These are phyloP conservation scores for Smittium culicis DNA, from an alignment of 371 early-diverging fungal genomes.

Conservation along the genomic window DNA sequence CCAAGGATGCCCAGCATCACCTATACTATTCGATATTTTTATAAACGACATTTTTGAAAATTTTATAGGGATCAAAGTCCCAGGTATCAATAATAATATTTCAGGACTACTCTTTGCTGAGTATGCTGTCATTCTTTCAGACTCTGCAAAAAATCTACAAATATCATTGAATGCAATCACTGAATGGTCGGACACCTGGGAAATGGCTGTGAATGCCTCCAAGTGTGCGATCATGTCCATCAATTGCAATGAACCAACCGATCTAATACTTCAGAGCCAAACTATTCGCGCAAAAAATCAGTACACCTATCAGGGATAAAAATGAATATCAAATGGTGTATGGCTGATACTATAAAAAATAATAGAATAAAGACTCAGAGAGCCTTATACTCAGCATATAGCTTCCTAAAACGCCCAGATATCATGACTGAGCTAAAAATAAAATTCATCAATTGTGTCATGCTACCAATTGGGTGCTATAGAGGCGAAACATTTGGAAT, in stretches of 20 bases:
- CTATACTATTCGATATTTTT: conserved; percentile 3
- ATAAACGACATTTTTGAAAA: conserved; percentile 2
- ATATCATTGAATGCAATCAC: conserved; percentile 4
- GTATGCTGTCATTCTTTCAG: background rate
- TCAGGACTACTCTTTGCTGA: conserved; percentile 2
- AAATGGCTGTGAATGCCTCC: conserved; percentile 3
- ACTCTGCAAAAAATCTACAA: background rate
- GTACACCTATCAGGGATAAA: background rate
- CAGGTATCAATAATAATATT: background rate
- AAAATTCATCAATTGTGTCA: background rate
- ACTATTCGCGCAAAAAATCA: background rate
- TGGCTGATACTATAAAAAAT: background rate
- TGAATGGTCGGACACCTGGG: conserved; percentile 5
- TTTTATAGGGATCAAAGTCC: background rate
- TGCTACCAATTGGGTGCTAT: conserved; percentile 3
- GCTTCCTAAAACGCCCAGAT: background rate
- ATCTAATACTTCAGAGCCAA: background rate
- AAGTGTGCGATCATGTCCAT: background rate
- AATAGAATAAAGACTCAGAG: background rate
- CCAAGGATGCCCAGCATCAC: conserved; percentile 6
- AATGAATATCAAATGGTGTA: background rate
- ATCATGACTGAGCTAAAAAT: background rate
- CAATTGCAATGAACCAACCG: background rate
- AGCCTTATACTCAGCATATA: background rate
- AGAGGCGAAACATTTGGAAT: conserved; percentile 6